phyloP scores from a whole-genome alignment of 139 green algal genomes.

The Chlorella vulgaris region DNA sequence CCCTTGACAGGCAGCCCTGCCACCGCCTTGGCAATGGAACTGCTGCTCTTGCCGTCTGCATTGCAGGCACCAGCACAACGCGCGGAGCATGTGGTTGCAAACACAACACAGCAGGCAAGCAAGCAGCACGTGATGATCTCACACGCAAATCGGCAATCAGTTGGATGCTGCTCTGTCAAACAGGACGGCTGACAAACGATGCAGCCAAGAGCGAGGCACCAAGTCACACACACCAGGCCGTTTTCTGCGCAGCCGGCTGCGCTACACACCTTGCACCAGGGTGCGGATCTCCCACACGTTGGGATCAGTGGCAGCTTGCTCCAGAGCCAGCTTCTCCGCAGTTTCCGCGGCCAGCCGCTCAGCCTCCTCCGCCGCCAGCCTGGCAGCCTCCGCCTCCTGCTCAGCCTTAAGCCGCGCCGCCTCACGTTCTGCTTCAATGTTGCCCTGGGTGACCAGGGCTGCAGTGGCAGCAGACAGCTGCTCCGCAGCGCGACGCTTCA shows the following conservation, averaged over 20 bases:
- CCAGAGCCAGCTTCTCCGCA: conserved; percentile 27
- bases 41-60: conserved; percentile 26
- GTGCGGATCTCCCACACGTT: conserved; percentile 41
- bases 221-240: neutral
- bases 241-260: neutral
- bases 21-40: conserved; percentile 36
- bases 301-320: conserved; percentile 34
- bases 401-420: conserved; percentile 57
- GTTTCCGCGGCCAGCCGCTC: conserved; percentile 45
- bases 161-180: neutral
- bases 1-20: conserved; percentile 57
- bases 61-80: no score
- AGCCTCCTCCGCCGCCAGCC: conserved; percentile 40
- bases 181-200: neutral
- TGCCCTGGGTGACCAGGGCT: conserved; percentile 86
- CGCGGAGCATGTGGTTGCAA: no score
- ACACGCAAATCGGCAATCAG: no score
- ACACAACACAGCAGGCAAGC: neutral
- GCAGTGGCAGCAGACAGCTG: conserved; percentile 89
- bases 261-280: conserved; percentile 44
- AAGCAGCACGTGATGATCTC: neutral
- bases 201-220: neutral
- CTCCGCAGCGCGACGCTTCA: conserved; percentile 75
- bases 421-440: conserved; percentile 82
- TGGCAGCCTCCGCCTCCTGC: conserved; percentile 37